Evolutionary conservation across 768 basidiomycete species (phyloP), one percentile per base, ranked within the genome.

Genomic region (Russula emetica): DNA sequence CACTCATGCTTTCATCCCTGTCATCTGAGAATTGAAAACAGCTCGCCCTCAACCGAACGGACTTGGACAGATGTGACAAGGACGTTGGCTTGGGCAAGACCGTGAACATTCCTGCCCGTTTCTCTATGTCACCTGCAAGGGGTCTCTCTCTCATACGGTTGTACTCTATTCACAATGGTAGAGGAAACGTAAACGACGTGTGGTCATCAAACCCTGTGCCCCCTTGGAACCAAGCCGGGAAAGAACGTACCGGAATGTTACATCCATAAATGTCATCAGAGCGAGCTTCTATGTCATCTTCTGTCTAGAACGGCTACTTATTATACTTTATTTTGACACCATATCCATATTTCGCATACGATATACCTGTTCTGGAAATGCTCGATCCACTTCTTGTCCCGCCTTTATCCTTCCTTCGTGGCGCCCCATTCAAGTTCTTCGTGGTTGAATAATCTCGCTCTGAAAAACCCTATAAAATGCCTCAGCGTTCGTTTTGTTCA

Each of bases 261-360:
- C 38, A 47, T 32, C 20, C 44, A 42, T 32, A 32, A 54, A 10
- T 40, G 28, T 32, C 58, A 49, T 32, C 34, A 22, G 36, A 18
- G 32, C 24, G 3, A 2, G 16, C 63, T 64, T 64, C 63, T 64
- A 40, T 53, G n/a, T 16, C 45, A 50, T 55, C 38, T 38, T 26
- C 45, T 60, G 45, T 60, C 63, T 10, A 22, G 14, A 13, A 45
- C 8, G 24, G 22, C 24, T 26, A 4, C 22, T 38, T 36, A 55
- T 45, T 54, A 7, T n/a, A 50, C 38, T 40, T 40, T 13, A 9
- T 36, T 47, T 50, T 42, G 55, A n/a, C 40, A 45, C 55, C 42
- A 36, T 16, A 9, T 40, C 62, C 52, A 47, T 30, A 54, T 47
- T 16, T 18, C 16, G 62, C 18, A 38, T 5, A 32, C n/a, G 16